Conservation (phyloP, 2,329 filamentous ascomycete genomes). For the Stemphylium lycopersici region DNA sequence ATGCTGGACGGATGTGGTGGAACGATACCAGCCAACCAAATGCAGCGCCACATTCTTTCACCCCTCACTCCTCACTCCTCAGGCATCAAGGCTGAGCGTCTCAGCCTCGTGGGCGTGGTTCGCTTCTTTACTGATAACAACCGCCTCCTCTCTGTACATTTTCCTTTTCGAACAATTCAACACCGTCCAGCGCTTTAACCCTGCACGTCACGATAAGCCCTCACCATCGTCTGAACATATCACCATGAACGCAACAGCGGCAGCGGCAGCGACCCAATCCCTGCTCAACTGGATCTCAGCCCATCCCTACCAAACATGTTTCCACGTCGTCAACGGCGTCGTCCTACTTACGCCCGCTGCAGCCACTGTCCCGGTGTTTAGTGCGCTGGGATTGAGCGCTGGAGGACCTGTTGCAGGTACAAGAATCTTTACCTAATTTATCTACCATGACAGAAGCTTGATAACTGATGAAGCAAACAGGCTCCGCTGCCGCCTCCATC, state of each 20-base stretch:
- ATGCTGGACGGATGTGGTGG: not conserved
- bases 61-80: not conserved
- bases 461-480: constrained; percentile 15
- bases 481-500: constrained; percentile 25
- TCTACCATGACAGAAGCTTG: not conserved
- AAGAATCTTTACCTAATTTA: not conserved
- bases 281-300: constrained; percentile 25
- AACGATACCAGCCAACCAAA: constrained; percentile 5
- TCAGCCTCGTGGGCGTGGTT: not conserved
- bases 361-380: constrained; percentile 30
- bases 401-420: constrained; percentile 31
- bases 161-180: not conserved
- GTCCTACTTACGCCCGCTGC: constrained; percentile 31
- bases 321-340: constrained; percentile 32
- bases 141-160: not conserved
- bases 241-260: constrained; percentile 3
- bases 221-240: not conserved
- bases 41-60: not conserved
- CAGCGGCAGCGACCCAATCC: constrained; percentile 6
- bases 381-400: constrained; percentile 27
- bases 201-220: not conserved
- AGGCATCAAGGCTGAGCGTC: not conserved
- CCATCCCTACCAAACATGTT: constrained; percentile 33
- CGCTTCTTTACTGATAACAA: not conserved
- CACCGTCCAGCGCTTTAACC: not conserved